These are phyloP conservation scores for Tuber umbilicatum DNA, from an alignment of 495 filamentous ascomycete genomes.

Conservation along the genomic window DNA sequence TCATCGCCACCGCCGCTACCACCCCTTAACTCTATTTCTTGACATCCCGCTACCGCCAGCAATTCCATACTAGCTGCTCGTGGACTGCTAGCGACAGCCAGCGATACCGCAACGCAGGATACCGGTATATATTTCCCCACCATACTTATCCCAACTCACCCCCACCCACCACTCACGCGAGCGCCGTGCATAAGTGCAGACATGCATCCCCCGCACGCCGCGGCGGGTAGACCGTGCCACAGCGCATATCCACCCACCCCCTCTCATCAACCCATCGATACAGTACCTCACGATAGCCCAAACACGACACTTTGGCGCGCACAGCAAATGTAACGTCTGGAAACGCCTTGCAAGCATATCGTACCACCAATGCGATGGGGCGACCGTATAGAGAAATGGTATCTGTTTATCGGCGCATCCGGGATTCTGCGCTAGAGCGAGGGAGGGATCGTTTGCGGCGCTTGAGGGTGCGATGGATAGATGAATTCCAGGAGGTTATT, in stretches of 20 bases:
- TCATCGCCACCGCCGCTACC: neutral
- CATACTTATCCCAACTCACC: no score
- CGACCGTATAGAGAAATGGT: neutral
- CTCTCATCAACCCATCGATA: no score
- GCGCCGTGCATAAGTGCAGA: neutral
- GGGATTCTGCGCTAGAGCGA: neutral
- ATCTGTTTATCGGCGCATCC: neutral
- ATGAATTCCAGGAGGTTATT: neutral
- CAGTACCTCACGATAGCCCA: neutral
- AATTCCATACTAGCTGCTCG: no score
- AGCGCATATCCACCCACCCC: neutral
- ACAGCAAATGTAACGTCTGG: neutral
- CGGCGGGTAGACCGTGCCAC: constrained; percentile 3
- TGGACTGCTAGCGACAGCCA: neutral
- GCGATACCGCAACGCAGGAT: no score
- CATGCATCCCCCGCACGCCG: neutral
- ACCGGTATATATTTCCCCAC: no score
- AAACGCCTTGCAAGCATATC: neutral
- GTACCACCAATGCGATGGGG: neutral
- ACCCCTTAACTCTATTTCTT: neutral
- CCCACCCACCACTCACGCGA: neutral
- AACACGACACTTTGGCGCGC: neutral
- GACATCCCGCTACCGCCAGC: no score
- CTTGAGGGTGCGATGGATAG: no score
- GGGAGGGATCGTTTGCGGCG: neutral